Base-by-base conservation (phyloP, 345 rosid genomes). In the Rhodamnia argentea region DNA sequence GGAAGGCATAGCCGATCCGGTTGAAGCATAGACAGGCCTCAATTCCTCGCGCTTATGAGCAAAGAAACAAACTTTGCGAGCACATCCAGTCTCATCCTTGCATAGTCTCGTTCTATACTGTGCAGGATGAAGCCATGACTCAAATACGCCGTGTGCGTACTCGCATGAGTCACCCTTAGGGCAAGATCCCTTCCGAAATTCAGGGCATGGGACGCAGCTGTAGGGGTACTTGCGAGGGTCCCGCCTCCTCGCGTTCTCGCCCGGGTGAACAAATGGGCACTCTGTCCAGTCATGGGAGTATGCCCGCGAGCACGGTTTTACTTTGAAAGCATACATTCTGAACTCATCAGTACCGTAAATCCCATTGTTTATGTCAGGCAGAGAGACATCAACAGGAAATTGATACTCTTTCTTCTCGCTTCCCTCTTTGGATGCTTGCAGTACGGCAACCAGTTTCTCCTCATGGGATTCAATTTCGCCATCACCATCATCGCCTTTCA, bases 201-300 rank as follows among this genome's bases (percentile, higher is more conserved):
- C 99, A 4, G 98, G 99, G 90, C 99, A 97, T 2, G 99, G 99
- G 81, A 97, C 99, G 84, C 99, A 96, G 85, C 94, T 96, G 87
- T 97, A 97, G 51, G 98, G 95, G 86, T 93, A 96, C 93, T 96
- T 97, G 90, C 92, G 93, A 0, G 96, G 99, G 93, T 97, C 99
- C 84, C 99, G 92, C 86, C 99, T 95, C 92, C 99, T 95, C 0
- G 99, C 99, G 26, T 97, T 97, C 95, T 97, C 99, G 18, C 99
- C 98, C 0, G 99, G 99, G 89, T 97, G 99, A 83, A 95, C 99
- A 85, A 97, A 97, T 4, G 99, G 99, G 87, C 99, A 97, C 87
- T 97, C 99, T 0, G 99, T 97, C 99, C 99, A 97, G 64, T 97
- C 99, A 82, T 97, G 99, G 8, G 99, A 96, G 85, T 97, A 97